These are phyloP conservation scores for Botrytis hyacinthi DNA, from an alignment of 2,329 filamentous ascomycete genomes.

Conservation along the genomic window DNA sequence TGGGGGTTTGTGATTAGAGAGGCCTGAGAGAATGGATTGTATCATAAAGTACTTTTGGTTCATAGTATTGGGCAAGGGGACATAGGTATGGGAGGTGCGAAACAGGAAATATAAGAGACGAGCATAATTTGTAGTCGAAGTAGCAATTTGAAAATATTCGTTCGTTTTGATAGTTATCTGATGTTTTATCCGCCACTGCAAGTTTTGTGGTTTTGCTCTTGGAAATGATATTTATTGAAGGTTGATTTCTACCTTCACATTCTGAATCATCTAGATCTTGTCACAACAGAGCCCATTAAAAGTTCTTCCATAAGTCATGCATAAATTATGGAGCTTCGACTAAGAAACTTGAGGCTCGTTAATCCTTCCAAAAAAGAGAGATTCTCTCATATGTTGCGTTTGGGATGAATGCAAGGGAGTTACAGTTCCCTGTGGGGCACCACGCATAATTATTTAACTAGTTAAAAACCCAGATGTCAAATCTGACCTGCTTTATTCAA, in stretches of 20 bases:
- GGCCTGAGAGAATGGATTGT: not conserved
- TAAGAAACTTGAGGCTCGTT: not conserved
- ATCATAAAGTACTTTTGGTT: not conserved
- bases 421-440: not conserved
- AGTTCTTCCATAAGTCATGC: not conserved
- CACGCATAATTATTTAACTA: conserved; percentile 4
- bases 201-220: not conserved
- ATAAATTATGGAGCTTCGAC: not conserved
- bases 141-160: conserved; percentile 10
- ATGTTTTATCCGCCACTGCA: not conserved
- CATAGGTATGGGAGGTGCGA: not conserved
- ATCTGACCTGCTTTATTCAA: not conserved
- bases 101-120: not conserved
- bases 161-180: not conserved
- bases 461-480: conserved; percentile 6
- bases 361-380: not conserved
- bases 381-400: not conserved
- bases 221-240: not conserved
- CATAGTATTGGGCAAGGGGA: not conserved
- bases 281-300: not conserved
- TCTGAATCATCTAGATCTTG: not conserved
- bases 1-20: not conserved
- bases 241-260: not conserved
- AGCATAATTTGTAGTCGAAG: conserved; percentile 6
- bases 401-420: not conserved